phyloP scores from a whole-genome alignment of 2,329 filamentous ascomycete species.

The Botrytis galanthina region DNA sequence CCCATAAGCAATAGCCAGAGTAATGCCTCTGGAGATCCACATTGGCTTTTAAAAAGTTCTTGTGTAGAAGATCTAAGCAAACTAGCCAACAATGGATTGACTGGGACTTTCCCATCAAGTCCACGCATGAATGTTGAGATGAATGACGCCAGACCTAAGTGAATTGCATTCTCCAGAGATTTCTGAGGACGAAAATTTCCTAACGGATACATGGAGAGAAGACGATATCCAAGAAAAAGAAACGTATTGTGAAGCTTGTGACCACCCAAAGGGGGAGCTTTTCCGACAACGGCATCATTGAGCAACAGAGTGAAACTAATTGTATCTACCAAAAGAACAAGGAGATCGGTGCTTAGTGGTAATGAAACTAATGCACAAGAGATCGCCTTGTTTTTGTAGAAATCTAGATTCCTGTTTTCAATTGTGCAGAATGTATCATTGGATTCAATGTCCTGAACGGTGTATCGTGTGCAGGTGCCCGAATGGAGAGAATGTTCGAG shows the following conservation, averaged over 20 bases:
- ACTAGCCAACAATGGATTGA: conserved; percentile 25
- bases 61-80: not conserved
- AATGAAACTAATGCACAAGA: not conserved
- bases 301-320: conserved; percentile 9
- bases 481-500: not conserved
- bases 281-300: conserved; percentile 22
- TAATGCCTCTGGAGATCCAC: conserved; percentile 25
- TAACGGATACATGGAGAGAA: conserved; percentile 30
- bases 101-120: conserved; percentile 6
- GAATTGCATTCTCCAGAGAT: conserved; percentile 27
- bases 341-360: not conserved
- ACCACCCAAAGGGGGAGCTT: conserved; percentile 27
- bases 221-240: conserved; percentile 33
- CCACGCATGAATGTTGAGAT: conserved; percentile 31
- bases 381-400: not conserved
- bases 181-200: not conserved
- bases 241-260: conserved; percentile 34
- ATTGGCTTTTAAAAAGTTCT: not conserved
- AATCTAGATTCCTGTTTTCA: not conserved
- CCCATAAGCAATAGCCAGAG: conserved; percentile 31
- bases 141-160: conserved; percentile 35
- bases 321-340: not conserved
- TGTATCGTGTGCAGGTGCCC: not conserved
- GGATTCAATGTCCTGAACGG: not conserved
- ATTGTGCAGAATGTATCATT: not conserved